Base-by-base conservation (phyloP, 2,329 filamentous ascomycete genomes). In the Phoma sp. region DNA sequence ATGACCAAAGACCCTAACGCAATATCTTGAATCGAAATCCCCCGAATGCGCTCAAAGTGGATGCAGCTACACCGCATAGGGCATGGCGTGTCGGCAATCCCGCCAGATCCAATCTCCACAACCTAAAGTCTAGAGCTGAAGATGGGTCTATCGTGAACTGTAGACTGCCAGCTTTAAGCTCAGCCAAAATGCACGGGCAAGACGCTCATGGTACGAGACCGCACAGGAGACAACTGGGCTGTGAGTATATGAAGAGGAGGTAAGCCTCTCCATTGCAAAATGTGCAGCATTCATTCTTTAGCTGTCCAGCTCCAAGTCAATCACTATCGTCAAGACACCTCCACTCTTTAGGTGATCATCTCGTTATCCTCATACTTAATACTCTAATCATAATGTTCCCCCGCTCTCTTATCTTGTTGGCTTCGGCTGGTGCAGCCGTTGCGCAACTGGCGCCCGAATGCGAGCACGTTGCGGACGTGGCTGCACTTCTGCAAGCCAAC, bases 261-360 rank as follows among this genome's bases (percentile, higher is more conserved):
- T 21, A 43, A 22, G 8, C 36, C 43, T 24, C 33, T 13, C 19
- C 15, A 51, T 37, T 31, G n/a, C 31, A 43, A 36, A 47, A 47
- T 43, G 53, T 51, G 47, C 53, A 22, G 53, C 47, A 51, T 51
- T 43, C 53, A 51, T 47, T 56, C 53, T 51, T 56, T 56, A 38
- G 53, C 53, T 56, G 43, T 56, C 47, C 37, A 48, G 33, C 53
- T 56, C 52, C 47, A 51, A 32, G 41, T 56, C 43, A 51, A 47
- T 56, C 43, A n/a, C 47, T 56, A 46, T 44, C 29, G 24, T 51
- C 37, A 51, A 46, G 32, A 43, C 43, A 48, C 53, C 43, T 51
- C 43, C 47, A 51, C 43, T 56, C 37, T 56, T 15, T 56, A 51
- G 47, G 53, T 51, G 47, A 29, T 35, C 8, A 13, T 56, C 47